phyloP scores from a whole-genome alignment of 164 flowering plant genomes.

The Cinnamomum chago region DNA sequence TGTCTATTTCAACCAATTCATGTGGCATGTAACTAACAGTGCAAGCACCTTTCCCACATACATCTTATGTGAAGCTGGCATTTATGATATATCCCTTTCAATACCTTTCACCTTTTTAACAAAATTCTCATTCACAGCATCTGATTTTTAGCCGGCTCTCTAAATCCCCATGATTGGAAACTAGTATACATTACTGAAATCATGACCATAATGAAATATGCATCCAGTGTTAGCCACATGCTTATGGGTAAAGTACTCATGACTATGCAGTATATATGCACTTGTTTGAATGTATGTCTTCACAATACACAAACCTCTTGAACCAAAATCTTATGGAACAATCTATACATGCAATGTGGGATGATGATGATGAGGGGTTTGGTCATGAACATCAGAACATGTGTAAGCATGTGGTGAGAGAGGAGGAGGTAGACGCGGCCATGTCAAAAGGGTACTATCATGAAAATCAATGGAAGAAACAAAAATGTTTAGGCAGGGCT shows the following conservation, averaged over 20 bases:
- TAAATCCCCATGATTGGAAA: background rate
- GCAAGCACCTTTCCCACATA: no score
- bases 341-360: background rate
- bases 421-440: background rate
- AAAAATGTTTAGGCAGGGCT: background rate
- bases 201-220: background rate
- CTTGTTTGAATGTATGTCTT: background rate
- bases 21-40: no score
- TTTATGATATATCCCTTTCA: no score
- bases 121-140: no score
- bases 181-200: background rate
- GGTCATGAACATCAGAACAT: no score
- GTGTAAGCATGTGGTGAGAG: background rate
- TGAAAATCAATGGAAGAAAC: slow-evolving; percentile 1
- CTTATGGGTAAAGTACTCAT: background rate
- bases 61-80: no score
- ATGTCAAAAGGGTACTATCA: no score
- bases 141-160: background rate
- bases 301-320: background rate
- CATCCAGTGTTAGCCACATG: background rate
- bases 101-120: no score
- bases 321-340: background rate
- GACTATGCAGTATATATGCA: background rate
- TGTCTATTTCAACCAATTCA: no score
- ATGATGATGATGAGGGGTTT: background rate